Evolutionary conservation across 371 early-diverging fungal genomes (phyloP), one percentile per base, ranked within the genome.

Genomic region (Apophysomyces trapeziformis): DNA sequence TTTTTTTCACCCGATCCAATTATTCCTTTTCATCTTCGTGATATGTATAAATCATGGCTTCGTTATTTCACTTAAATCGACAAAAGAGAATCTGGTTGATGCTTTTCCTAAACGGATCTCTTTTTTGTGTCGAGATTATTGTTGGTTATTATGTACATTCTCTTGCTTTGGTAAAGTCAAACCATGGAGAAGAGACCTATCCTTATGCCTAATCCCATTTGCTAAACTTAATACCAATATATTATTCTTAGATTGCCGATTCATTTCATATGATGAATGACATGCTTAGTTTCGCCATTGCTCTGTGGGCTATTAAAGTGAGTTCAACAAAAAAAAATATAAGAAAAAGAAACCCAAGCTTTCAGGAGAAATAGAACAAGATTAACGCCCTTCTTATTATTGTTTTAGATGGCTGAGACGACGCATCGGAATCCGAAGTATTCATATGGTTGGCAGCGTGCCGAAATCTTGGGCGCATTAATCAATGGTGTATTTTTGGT

Each of bases 241-340:
- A 13, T 12, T 45, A 16, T 61, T 58, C 56, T 7, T 59, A 82
- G 65, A 80, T 96, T n/a, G 96, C 96, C 1, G 96, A 96, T 78
- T 89, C 94, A 1, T 96, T 95, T 84, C 96, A 96, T 75, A 95
- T 95, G 95, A 77, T 95, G 50, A 91, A 88, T 64, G 97, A 96
- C 77, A 84, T 96, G 38, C 70, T 94, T 7, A 85, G 91, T 44
- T 85, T 95, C 68, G 73, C 86, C 38, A 89, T 96, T 45, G 96
- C 93, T n/a, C 79, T 93, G 38, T 93, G 91, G 80, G 96, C 97
- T 35, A 91, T 95, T 46, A 78, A 83, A 70, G 90, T 90, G 83
- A 64, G 75, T 59, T 59, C 39, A 36, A 41, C 38, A 32, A 35
- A 54, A 21, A 39, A 38, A n/a, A n/a, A n/a, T n/a, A n/a, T n/a